Evolutionary conservation across 2,329 filamentous ascomycete genomes (phyloP), one percentile per base, ranked within the genome.

Genomic region (Geoglossum cookeanum): DNA sequence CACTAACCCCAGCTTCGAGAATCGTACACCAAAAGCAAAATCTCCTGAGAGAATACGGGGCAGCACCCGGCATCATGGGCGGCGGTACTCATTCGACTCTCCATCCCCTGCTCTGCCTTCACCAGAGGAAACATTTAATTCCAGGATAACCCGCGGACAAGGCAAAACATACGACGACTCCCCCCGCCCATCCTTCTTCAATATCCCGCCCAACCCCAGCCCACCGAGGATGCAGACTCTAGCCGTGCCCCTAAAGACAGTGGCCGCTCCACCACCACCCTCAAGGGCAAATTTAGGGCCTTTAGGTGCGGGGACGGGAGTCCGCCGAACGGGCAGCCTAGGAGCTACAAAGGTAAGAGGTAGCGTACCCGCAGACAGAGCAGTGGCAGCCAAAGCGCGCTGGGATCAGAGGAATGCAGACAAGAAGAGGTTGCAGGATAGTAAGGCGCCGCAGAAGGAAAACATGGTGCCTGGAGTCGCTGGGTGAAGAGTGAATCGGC

Each of bases 341-440:
- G 59, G 63, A 53, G 58, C 33, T 60, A 63, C 30, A 55, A 63
- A 60, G 55, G 49, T 55, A 7, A 64, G 61, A 44, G 56, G 49
- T 35, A 58, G 59, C 7, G 59, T 68, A 13, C 63, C 65, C 32
- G 66, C 67, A 32, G 67, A 67, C 27, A 63, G 67, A 57, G 62
- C 62, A 45, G 67, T 66, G 33, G 67, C 67, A 37, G 67, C 67
- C 8, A 66, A 62, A 57, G 66, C 66, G 42, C 62, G 67, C 54
- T 58, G 68, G 6, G 64, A 67, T 55, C 60, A 62, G 56, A 67
- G 66, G 51, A 61, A 61, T 51, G 56, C 49, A 13, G 56, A 45
- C 32, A 54, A 39, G 37, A 35, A 39, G 33, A 30, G 32, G n/a
- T 32, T 55, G 37, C 35, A 29, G 17, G 44, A 52, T 5, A 2